phyloP scores from a whole-genome alignment of 2,329 filamentous ascomycete species.

The Botryotinia convoluta region DNA sequence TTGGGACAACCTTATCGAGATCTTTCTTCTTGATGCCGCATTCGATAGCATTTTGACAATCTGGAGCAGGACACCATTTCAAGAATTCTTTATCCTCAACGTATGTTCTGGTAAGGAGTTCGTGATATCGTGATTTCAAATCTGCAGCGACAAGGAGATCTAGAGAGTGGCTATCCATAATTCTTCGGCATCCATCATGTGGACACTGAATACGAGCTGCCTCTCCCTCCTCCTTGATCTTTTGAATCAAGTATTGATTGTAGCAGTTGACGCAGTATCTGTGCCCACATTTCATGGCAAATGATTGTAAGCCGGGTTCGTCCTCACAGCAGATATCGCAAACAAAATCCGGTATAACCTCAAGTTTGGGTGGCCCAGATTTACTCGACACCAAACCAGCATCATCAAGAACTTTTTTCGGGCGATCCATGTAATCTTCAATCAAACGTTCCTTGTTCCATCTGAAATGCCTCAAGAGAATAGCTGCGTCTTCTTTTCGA shows the following conservation, averaged over 20 bases:
- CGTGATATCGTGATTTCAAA: slow-evolving; percentile 66
- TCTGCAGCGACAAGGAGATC: slow-evolving; percentile 67
- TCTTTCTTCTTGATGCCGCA: slow-evolving; percentile 87
- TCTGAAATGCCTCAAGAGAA: slow-evolving; percentile 80
- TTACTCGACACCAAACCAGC: slow-evolving; percentile 73
- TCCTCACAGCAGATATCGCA: slow-evolving; percentile 99
- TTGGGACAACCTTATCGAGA: slow-evolving; percentile 79
- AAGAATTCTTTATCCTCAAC: slow-evolving; percentile 95
- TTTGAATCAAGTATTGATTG: slow-evolving; percentile 83
- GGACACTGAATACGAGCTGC: slow-evolving; percentile 94
- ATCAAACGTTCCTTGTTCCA: slow-evolving; percentile 98
- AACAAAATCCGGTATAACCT: slow-evolving; percentile 71
- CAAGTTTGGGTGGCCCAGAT: slow-evolving; percentile 62
- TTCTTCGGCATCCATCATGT: slow-evolving; percentile 78
- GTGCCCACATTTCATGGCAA: slow-evolving; percentile 93
- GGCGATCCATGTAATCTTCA: slow-evolving; percentile 92
- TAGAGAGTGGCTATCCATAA: slow-evolving; percentile 87
- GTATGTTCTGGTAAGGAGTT: slow-evolving; percentile 87
- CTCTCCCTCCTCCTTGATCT: slow-evolving; percentile 94
- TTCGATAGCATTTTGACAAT: slow-evolving; percentile 90
- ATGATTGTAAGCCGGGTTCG: slow-evolving; percentile 70
- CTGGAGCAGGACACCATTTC: slow-evolving; percentile 98
- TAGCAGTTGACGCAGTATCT: slow-evolving; percentile 94
- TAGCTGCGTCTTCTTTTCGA: slow-evolving; percentile 83
- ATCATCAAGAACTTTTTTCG: slow-evolving; percentile 74